A percentile compares a stretch with the other conserved stretches of the same genome.
phyloP scores from a whole-genome alignment of 1,284 basidiomycete genomes.

The Moesziomyces parantarcticus region DNA sequence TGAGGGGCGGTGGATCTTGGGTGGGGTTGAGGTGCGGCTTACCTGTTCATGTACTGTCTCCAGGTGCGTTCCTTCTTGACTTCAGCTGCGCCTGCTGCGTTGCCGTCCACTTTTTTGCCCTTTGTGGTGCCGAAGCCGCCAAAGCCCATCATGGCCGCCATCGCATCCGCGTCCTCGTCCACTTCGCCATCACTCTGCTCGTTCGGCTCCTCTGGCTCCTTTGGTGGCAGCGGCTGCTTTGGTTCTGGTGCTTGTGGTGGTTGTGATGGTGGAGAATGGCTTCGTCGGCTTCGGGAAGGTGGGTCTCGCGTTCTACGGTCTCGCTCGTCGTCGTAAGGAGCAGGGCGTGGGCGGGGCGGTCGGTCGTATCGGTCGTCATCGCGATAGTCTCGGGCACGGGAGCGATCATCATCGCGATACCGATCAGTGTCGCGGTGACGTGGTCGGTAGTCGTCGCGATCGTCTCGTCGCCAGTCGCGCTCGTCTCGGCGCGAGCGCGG shows the following conservation, averaged over 20 bases:
- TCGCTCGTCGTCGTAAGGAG: slow-evolving; percentile 8
- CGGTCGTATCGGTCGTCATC: slow-evolving; percentile 13
- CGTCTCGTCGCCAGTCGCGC: slow-evolving; percentile 19
- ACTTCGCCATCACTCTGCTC: slow-evolving; percentile 7
- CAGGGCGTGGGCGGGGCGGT: slow-evolving; percentile 11
- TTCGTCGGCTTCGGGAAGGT: not conserved
- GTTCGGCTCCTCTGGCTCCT: not conserved
- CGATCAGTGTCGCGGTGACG: not conserved
- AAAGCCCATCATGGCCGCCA: slow-evolving; percentile 92
- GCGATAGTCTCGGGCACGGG: slow-evolving; percentile 10
- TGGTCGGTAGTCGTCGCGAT: slow-evolving; percentile 5
- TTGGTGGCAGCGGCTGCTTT: too few species aligned
- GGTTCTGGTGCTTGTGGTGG: not conserved
- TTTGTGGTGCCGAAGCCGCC: slow-evolving; percentile 89
- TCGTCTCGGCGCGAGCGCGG: slow-evolving; percentile 5
- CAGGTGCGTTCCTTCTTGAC: slow-evolving; percentile 92
- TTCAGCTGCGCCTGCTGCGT: slow-evolving; percentile 72
- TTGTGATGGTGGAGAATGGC: not conserved
- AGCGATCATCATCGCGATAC: slow-evolving; percentile 10
- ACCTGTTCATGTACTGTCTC: slow-evolving; percentile 96
- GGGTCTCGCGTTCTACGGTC: not conserved
- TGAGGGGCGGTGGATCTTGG: too few species aligned
- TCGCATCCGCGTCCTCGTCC: slow-evolving; percentile 67
- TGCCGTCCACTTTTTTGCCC: slow-evolving; percentile 78
- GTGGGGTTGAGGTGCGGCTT: slow-evolving; percentile 36